Conservation (phyloP, 176 grass and related monocot genomes). For the Paspalum vaginatum region DNA sequence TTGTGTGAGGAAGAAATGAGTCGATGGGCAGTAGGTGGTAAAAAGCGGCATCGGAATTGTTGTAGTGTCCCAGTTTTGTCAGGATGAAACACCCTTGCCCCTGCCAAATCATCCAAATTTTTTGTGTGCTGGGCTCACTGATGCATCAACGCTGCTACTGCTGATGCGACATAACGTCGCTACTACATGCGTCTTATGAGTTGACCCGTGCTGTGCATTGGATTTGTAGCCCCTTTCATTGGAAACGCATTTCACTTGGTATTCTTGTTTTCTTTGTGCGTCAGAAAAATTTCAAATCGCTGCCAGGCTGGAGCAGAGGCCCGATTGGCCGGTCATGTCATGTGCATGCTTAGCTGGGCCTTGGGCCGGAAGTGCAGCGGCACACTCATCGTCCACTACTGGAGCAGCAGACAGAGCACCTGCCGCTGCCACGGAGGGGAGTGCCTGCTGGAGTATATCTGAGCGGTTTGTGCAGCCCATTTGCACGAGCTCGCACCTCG, state of each 20-base stretch:
- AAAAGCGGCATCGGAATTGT: neutral
- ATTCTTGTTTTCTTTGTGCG: neutral
- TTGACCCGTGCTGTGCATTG: neutral
- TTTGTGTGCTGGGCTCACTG: conserved; percentile 27
- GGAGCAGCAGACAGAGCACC: too few relatives aligned
- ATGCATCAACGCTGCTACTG: conserved; percentile 24
- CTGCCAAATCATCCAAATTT: neutral
- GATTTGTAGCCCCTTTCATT: neutral
- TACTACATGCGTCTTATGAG: neutral
- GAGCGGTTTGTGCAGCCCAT: too few relatives aligned
- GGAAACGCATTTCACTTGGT: neutral
- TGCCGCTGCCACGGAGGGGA: too few relatives aligned
- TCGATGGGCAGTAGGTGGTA: neutral
- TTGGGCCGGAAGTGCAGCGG: neutral
- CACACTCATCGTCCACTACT: too few relatives aligned
- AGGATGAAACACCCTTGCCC: neutral
- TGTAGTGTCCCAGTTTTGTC: neutral
- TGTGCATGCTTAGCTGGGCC: neutral
- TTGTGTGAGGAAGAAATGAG: neutral
- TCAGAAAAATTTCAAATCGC: neutral
- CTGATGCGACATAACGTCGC: neutral
- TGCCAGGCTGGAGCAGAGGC: neutral
- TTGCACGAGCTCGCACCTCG: too few relatives aligned
- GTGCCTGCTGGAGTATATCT: too few relatives aligned
- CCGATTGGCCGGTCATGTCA: neutral